Evolutionary conservation across 352 stramenopile species (phyloP).

Genomic region (Globisporangium solare): DNA sequence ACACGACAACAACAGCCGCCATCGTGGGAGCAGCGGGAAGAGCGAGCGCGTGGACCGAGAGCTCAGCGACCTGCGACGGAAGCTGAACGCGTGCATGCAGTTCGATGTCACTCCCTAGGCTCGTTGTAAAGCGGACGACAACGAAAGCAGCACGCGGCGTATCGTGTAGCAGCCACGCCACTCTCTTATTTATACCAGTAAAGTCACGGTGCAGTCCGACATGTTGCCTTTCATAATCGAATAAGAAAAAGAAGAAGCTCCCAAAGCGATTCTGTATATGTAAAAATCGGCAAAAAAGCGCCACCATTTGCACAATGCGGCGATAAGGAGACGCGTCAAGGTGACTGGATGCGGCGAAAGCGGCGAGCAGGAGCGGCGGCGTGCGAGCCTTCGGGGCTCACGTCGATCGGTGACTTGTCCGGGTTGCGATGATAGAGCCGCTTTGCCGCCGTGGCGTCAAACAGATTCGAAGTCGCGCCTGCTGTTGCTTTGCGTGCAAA

Average conservation of each 20-base stretch:
- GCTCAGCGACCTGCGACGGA: conserved; percentile 42
- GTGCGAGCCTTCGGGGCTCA: background rate
- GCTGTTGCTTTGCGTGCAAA: background rate
- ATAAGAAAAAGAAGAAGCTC: no score
- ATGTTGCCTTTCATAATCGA: no score
- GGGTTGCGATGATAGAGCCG: conserved; percentile 3
- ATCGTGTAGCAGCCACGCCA: no score
- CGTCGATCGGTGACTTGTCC: conserved; percentile 7
- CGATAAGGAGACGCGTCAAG: background rate
- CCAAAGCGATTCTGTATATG: background rate
- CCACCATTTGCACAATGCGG: background rate
- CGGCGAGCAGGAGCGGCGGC: background rate
- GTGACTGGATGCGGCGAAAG: conserved; percentile 7
- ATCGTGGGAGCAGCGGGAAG: conserved; percentile 9
- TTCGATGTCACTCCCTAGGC: conserved; percentile 4
- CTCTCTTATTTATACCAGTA: no score
- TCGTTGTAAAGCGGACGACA: background rate
- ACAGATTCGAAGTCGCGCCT: conserved; percentile 9
- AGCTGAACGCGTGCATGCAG: conserved; percentile 57
- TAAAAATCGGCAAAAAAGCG: background rate
- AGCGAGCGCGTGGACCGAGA: conserved; percentile 49
- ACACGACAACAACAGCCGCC: conserved; percentile 17
- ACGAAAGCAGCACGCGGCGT: no score
- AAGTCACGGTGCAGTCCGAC: no score
- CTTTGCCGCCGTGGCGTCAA: conserved; percentile 1